Evolutionary conservation across 345 rosid genomes (phyloP), one percentile per base, ranked within the genome.

Genomic region (Syzygium grande): DNA sequence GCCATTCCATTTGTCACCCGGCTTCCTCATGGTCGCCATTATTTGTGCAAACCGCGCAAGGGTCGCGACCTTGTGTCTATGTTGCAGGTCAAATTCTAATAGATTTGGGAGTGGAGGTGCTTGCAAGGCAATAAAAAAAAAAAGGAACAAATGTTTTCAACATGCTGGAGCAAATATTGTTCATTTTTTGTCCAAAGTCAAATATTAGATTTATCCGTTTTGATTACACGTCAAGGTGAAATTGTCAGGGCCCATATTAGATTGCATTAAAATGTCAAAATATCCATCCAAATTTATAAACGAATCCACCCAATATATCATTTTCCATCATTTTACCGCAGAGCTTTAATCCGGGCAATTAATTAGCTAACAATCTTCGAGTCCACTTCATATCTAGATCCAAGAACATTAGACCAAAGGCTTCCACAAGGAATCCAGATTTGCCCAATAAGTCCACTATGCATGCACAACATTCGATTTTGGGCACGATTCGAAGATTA

Each of bases 1-100:
- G 0, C 3, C 1, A 2, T 65, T 15, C 43, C 11, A 8, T 34
- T 30, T 16, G 43, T 16, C 3, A 1, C 1, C 3, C 21, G 4
- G 25, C 27, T 55, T 55, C 59, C 59, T 55, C 11, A 22, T 22
- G 11, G 4, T 55, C 4, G 27, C 4, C 10, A 4, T 68, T 30
- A 43, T 68, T 22, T 8, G 34, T 4, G 23, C 6, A 65, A 65
- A 61, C 4, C 1, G 2, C 0, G 41, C 0, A 0, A 30, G 23
- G 79, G 6, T 68, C 0, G 13, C 3, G 1, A 30, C 9, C 79
- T 6, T 11, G 7, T 4, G 2, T 68, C 16, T 68, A 17, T 68
- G 4, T 68, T 4, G 17, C 1, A 1, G 0, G 23, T 68, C 2
- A 9, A 68, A 30, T 19, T 68, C 6, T 30, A 19, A 29, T 65